phyloP scores from a whole-genome alignment of 1,284 basidiomycete genomes.

The Cutaneotrichosporon dermatis region DNA sequence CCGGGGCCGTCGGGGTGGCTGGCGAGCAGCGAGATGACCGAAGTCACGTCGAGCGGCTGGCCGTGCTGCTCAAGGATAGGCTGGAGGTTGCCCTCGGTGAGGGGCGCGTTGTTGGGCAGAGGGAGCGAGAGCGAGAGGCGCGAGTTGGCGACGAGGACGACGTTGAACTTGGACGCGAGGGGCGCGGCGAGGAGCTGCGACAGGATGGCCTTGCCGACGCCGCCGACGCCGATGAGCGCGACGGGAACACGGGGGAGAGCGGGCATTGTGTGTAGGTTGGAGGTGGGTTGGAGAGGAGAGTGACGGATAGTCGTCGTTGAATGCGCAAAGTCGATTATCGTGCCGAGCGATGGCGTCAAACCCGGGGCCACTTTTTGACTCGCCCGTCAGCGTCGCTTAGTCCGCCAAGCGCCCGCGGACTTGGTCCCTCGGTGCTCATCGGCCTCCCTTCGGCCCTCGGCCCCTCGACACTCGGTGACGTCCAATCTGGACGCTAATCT shows the following conservation, averaged over 20 bases:
- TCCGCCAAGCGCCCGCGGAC: too few relatives aligned
- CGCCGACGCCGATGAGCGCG: constrained; percentile 78
- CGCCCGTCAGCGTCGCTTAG: not conserved
- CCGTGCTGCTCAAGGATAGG: constrained; percentile 46
- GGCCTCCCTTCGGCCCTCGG: too few relatives aligned
- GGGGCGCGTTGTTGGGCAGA: constrained; percentile 37
- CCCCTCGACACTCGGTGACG: too few relatives aligned
- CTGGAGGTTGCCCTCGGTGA: constrained; percentile 49
- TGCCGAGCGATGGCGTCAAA: not conserved
- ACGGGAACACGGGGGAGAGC: constrained; percentile 50
- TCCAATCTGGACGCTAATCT: too few relatives aligned
- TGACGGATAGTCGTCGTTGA: too few relatives aligned
- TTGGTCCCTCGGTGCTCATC: too few relatives aligned
- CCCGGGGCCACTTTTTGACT: not conserved
- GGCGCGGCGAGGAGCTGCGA: constrained; percentile 59
- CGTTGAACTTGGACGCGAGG: constrained; percentile 53
- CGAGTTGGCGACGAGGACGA: constrained; percentile 75
- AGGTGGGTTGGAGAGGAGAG: not conserved
- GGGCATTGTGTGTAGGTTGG: constrained; percentile 8
- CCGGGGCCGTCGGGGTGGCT: constrained; percentile 56
- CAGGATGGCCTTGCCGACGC: constrained; percentile 81
- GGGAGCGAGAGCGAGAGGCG: constrained; percentile 61
- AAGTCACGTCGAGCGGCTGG: constrained; percentile 49
- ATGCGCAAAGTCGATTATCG: not conserved
- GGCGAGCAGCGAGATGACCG: constrained; percentile 47